A percentile compares a stretch with the other conserved stretches of the same genome.
Evolutionary conservation across 2,329 filamentous ascomycete genomes (phyloP).

Genomic region (Arthroderma sp.): DNA sequence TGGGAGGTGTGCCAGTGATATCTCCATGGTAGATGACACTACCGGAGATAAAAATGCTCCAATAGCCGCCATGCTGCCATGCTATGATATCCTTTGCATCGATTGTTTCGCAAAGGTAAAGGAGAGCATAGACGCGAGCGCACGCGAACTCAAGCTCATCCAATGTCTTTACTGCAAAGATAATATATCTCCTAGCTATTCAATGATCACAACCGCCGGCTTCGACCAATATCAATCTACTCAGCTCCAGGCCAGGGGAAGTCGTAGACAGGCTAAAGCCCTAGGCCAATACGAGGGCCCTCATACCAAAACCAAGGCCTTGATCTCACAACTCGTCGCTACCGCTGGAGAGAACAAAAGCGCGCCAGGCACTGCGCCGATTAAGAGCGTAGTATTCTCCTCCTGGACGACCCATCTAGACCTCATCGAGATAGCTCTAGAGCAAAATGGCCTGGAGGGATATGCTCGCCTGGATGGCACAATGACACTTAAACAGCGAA

Average conservation of each 20-base stretch:
- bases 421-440: conserved; percentile 72
- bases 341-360: conserved; percentile 40
- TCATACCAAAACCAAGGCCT: conserved; percentile 78
- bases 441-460: conserved; percentile 38
- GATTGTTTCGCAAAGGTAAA: conserved; percentile 54
- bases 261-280: conserved; percentile 39
- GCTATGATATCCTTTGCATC: conserved; percentile 73
- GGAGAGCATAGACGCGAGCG: conserved; percentile 35
- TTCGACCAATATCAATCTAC: conserved; percentile 38
- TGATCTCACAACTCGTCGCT: conserved; percentile 59
- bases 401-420: conserved; percentile 94
- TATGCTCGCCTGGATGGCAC: conserved; percentile 79
- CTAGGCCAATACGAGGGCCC: conserved; percentile 64
- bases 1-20: conserved; percentile 51
- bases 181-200: conserved; percentile 50
- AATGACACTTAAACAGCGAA: conserved; percentile 65
- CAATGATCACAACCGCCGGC: conserved; percentile 51
- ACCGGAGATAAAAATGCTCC: conserved; percentile 41
- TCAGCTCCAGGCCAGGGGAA: conserved; percentile 42
- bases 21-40: conserved; percentile 36
- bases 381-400: conserved; percentile 90
- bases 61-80: conserved; percentile 66
- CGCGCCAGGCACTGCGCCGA: conserved; percentile 53
- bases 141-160: conserved; percentile 31
- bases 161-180: conserved; percentile 56